Percentiles rank a stretch among this genome's conserved stretches.
Conservation (phyloP, 805 yeast species). For the Dipodascus geniculatus region DNA sequence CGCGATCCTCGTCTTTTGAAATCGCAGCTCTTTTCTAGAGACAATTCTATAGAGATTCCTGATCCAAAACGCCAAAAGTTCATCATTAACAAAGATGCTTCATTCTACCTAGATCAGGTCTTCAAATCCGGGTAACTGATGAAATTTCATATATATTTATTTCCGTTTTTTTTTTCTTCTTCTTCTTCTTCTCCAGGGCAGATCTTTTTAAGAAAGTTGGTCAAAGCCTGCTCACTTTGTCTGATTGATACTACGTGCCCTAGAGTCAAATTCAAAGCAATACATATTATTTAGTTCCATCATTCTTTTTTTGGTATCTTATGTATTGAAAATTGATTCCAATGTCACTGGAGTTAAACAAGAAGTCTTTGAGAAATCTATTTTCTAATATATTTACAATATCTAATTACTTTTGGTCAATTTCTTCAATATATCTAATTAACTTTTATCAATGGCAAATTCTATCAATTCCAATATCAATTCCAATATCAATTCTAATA, state of each 20-base stretch:
- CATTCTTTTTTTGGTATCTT: background rate
- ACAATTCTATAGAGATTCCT: background rate
- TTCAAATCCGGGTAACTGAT: background rate
- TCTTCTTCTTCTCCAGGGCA: background rate
- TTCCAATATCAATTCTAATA: too few relatives aligned
- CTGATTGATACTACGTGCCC: background rate
- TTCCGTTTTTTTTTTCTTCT: background rate
- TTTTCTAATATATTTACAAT: background rate
- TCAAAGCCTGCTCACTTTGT: background rate
- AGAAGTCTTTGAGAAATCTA: slow-evolving; percentile 1
- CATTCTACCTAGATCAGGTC: background rate
- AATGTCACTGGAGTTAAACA: background rate
- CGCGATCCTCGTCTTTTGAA: too few relatives aligned
- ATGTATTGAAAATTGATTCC: background rate
- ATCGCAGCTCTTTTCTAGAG: background rate
- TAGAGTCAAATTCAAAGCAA: background rate
- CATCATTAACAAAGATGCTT: background rate
- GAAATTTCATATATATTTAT: background rate
- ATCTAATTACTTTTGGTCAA: too few relatives aligned
- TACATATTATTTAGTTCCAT: slow-evolving; percentile 1
- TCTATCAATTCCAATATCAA: too few relatives aligned
- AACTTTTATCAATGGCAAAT: too few relatives aligned
- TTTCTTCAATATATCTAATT: too few relatives aligned
- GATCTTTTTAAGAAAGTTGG: background rate
- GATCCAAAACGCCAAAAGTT: background rate